A percentile compares a stretch with the other conserved stretches of the same genome.
Conservation (phyloP, 345 rosid genomes). For the Melaleuca alternifolia region DNA sequence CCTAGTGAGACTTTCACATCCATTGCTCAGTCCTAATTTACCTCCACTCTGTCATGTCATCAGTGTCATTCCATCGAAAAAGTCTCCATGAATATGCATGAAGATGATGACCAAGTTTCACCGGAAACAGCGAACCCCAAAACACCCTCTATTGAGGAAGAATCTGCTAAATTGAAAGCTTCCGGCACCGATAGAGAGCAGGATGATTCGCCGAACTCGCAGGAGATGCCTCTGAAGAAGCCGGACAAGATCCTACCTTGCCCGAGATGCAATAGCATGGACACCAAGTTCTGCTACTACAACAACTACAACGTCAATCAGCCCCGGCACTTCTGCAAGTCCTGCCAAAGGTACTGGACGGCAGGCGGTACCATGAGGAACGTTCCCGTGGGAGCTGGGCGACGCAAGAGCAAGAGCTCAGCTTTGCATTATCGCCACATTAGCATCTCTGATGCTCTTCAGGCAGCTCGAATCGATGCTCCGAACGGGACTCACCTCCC, state of each 20-base stretch:
- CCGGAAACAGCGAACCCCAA: constrained; percentile 23
- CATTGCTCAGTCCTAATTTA: neutral
- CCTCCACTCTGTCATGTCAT: neutral
- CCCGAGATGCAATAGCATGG: constrained; percentile 88
- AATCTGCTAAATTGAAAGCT: constrained; percentile 25
- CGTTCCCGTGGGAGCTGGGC: constrained; percentile 85
- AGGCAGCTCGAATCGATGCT: constrained; percentile 50
- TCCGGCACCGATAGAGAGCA: constrained; percentile 28
- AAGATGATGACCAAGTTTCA: neutral
- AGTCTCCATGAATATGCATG: neutral
- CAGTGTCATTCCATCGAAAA: constrained; percentile 22
- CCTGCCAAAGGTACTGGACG: constrained; percentile 95
- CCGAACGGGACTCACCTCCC: constrained; percentile 26
- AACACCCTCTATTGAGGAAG: constrained; percentile 34
- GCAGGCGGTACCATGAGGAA: constrained; percentile 94
- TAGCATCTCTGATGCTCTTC: constrained; percentile 68
- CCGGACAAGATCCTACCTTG: constrained; percentile 84
- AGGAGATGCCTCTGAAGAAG: constrained; percentile 41
- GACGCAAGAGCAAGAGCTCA: constrained; percentile 81
- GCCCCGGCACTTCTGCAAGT: constrained; percentile 90
- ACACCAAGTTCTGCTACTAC: constrained; percentile 89
- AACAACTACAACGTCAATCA: constrained; percentile 89
- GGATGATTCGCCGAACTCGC: constrained; percentile 14
- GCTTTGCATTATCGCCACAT: constrained; percentile 63
- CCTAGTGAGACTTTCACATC: neutral